Conservation (phyloP, 345 rosid species). For the thale cress (Arabidopsis thaliana) region TAIR10.1 NC_003071.7:7253001-7253500, state of each 20-base stretch:
- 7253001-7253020: constrained; percentile 23
- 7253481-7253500: too few relatives aligned
- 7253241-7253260: background rate
- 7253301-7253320: background rate
- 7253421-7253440: too few relatives aligned
- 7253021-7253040: constrained; percentile 22
- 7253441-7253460: too few relatives aligned
- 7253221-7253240: constrained; percentile 5
- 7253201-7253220: background rate
- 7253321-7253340: background rate
- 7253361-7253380: background rate
- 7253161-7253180: background rate
- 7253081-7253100: background rate
- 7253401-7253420: background rate
- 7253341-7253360: background rate
- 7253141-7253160: background rate
- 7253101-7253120: background rate
- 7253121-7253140: background rate
- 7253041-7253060: background rate
- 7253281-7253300: background rate
- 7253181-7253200: background rate
- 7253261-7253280: background rate
- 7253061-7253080: background rate
- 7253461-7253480: too few relatives aligned
- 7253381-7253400: background rate